These are phyloP conservation scores for Phytophthora rubi DNA, from an alignment of 352 stramenopile species.

Conservation along the genomic window DNA sequence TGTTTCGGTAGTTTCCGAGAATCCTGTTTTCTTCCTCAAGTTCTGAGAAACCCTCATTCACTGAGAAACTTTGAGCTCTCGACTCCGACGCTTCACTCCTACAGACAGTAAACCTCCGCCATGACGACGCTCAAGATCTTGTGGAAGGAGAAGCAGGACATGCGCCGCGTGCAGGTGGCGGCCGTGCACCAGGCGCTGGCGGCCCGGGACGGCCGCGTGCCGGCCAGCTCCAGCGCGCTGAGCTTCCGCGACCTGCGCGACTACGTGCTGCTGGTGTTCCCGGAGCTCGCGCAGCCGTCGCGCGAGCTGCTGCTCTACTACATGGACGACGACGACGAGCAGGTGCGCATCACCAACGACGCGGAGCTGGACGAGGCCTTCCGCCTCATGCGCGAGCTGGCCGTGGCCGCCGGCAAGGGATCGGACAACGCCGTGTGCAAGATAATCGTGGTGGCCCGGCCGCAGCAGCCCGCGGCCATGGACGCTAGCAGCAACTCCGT, in stretches of 20 bases:
- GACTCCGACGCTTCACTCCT: too few relatives aligned
- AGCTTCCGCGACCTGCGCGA: slow-evolving; percentile 68
- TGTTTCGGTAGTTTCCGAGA: not conserved
- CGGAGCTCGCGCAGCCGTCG: slow-evolving; percentile 43
- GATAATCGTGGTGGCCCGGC: slow-evolving; percentile 64
- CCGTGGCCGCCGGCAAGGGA: slow-evolving; percentile 47
- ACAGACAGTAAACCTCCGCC: slow-evolving; percentile 9
- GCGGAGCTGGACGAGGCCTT: slow-evolving; percentile 80
- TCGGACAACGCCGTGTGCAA: slow-evolving; percentile 62
- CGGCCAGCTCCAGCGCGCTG: slow-evolving; percentile 40
- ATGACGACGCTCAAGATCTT: slow-evolving; percentile 90
- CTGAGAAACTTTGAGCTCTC: not conserved
- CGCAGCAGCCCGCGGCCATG: slow-evolving; percentile 20
- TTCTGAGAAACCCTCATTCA: slow-evolving; percentile 23
- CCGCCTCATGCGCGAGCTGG: slow-evolving; percentile 77
- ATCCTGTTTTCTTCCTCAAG: slow-evolving; percentile 1
- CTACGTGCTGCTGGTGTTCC: slow-evolving; percentile 77
- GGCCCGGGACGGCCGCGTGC: slow-evolving; percentile 49
- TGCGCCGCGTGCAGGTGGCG: slow-evolving; percentile 81
- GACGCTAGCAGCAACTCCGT: slow-evolving; percentile 34
- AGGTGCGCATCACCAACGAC: slow-evolving; percentile 86
- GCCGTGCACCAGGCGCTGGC: slow-evolving; percentile 67
- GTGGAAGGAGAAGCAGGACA: slow-evolving; percentile 83
- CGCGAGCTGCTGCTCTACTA: slow-evolving; percentile 77
- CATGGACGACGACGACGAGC: slow-evolving; percentile 83